Conservation (phyloP, 108 stramenopile genomes). For the Pseudonitzschia pungens region DNA sequence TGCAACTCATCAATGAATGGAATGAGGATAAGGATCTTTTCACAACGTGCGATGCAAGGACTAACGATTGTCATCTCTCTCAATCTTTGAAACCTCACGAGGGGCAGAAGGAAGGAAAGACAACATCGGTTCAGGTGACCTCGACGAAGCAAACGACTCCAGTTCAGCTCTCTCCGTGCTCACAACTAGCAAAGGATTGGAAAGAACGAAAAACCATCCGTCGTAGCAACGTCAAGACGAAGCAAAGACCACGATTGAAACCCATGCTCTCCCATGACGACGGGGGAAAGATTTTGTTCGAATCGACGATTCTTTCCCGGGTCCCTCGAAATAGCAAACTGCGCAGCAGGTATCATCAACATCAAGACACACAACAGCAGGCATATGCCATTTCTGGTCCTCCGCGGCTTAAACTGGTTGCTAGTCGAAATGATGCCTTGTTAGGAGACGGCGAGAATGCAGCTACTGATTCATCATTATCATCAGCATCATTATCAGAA, state of each 20-base stretch:
- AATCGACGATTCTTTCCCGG: background rate
- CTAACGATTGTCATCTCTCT: background rate
- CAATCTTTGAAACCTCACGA: background rate
- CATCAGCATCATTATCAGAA: background rate
- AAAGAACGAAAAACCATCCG: conserved; percentile 20
- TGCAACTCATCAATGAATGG: background rate
- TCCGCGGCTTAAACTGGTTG: background rate
- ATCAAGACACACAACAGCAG: background rate
- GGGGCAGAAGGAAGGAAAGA: background rate
- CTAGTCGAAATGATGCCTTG: background rate
- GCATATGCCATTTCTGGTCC: background rate
- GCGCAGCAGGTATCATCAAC: background rate
- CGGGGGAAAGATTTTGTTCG: background rate
- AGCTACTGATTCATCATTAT: background rate
- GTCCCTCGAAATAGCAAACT: background rate
- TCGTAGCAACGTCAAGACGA: conserved; percentile 18
- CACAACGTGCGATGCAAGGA: background rate
- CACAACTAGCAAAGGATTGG: conserved; percentile 28
- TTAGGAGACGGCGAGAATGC: background rate
- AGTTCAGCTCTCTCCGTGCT: conserved; percentile 24
- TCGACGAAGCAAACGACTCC: background rate
- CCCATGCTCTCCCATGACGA: conserved; percentile 1
- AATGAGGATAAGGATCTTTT: background rate
- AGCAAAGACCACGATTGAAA: background rate
- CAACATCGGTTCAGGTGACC: background rate